Evolutionary conservation across 495 filamentous ascomycete species (phyloP).

Genomic region (Neurospora sp.): DNA sequence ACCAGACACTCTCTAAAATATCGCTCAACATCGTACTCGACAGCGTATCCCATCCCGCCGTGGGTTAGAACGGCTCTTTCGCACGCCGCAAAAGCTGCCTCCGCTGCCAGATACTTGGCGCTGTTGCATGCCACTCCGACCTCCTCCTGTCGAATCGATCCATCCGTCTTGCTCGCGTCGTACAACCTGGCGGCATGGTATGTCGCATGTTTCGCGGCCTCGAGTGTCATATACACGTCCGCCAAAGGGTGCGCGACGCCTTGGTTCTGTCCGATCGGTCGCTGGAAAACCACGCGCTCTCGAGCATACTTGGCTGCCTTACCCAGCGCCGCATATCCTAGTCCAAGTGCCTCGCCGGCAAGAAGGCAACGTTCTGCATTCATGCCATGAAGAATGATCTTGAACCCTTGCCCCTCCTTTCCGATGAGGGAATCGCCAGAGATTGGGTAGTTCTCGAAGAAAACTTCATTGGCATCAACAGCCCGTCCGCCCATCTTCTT

Average conservation of each 20-base stretch:
- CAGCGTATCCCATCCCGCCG: constrained; percentile 71
- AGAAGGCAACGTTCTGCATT: constrained; percentile 72
- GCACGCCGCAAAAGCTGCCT: constrained; percentile 67
- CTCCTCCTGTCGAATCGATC: constrained; percentile 45
- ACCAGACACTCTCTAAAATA: constrained; percentile 67
- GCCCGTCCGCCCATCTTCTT: constrained; percentile 74
- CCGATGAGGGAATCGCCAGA: constrained; percentile 54
- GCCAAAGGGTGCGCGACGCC: constrained; percentile 67
- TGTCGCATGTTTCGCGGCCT: constrained; percentile 67
- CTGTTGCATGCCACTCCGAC: constrained; percentile 67
- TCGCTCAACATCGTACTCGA: constrained; percentile 70
- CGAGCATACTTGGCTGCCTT: constrained; percentile 56
- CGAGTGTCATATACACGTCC: constrained; percentile 65
- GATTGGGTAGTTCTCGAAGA: constrained; percentile 65
- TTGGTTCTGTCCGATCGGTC: constrained; percentile 66
- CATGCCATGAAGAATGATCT: constrained; percentile 72
- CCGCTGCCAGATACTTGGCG: constrained; percentile 71
- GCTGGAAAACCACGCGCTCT: constrained; percentile 58
- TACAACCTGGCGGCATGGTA: constrained; percentile 71
- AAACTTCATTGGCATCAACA: constrained; percentile 76
- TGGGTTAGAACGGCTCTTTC: constrained; percentile 57
- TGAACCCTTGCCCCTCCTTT: constrained; percentile 61
- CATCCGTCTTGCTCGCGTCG: constrained; percentile 46
- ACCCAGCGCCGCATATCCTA: constrained; percentile 63
- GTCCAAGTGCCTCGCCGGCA: constrained; percentile 66